Evolutionary conservation across 75 land plant species (phyloP), one percentile per base, ranked within the genome.

Genomic region (Pinus albicaulis): DNA sequence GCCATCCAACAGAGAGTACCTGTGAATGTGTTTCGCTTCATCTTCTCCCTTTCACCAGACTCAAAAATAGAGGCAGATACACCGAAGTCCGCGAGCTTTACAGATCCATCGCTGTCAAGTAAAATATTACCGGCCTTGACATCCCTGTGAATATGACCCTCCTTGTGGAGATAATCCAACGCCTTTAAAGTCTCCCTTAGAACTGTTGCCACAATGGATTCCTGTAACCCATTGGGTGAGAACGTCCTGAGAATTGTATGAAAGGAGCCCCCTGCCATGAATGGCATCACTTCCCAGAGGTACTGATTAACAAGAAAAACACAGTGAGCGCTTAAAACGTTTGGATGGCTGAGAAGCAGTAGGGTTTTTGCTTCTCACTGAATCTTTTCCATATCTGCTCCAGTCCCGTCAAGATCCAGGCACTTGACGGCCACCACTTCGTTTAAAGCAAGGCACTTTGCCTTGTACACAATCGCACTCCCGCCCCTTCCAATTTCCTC

Each of bases 1-100:
- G 89, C 91, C 88, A 88, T 91, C 92, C 91, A 93, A 72, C 85
- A 93, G 3, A 91, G 86, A 1, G 91, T 86, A 2, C 95, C 90
- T 19, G 90, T 78, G 20, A 93, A 1, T 31, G 2, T 31, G 31
- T 31, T 31, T 31, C 31, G 1, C 31, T 31, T 31, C 31, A 31
- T 31, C 31, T 31, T 31, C 57, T 56, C 41, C 53, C 78, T 24
- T 62, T 41, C 66, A 57, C 76, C 69, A 3, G 83, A 83, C 75
- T 93, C 96, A 81, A 86, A 89, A 76, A 89, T 80, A 26, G 85
- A 91, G 4, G 88, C 84, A 3, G 89, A 86, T 3, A 89, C 86
- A 3, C 93, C 89, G 19, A 91, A 91, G 74, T 91, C 93, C 0
- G 86, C 91, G 11, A 91, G 83, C 82, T 89, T 91, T 20, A 91